Percentiles rank a stretch among this genome's conserved stretches.
Conservation (phyloP, 2,329 filamentous ascomycete genomes). For the Microdochium paspali region DNA sequence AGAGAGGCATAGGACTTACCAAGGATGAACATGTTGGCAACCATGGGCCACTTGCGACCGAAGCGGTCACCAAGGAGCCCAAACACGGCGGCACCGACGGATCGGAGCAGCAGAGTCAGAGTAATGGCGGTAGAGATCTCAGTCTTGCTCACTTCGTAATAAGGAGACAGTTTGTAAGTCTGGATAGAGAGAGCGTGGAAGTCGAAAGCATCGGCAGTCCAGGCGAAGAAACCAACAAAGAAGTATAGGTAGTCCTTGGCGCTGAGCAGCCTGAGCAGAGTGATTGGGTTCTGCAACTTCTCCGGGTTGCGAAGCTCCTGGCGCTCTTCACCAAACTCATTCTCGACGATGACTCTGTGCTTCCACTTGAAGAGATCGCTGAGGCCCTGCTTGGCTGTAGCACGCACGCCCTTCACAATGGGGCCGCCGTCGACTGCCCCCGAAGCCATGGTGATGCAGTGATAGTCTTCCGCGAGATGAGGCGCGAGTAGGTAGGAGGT, state of each 20-base stretch:
- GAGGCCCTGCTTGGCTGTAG: constrained; percentile 55
- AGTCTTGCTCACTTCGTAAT: constrained; percentile 45
- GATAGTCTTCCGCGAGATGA: too few relatives aligned
- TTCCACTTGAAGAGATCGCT: constrained; percentile 64
- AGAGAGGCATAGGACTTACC: constrained; percentile 26
- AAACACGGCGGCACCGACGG: constrained; percentile 66
- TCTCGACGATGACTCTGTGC: constrained; percentile 59
- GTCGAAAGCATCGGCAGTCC: constrained; percentile 77
- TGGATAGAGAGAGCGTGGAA: constrained; percentile 76
- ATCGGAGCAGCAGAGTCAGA: constrained; percentile 64
- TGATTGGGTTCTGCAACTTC: constrained; percentile 61
- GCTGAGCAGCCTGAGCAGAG: constrained; percentile 54
- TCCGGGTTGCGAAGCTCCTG: constrained; percentile 61
- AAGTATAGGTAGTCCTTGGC: constrained; percentile 67
- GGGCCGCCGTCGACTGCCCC: constrained; percentile 41
- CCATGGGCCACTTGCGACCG: constrained; percentile 78
- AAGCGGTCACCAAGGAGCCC: constrained; percentile 71
- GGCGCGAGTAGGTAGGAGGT: too few relatives aligned
- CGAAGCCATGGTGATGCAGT: not conserved
- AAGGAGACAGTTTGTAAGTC: constrained; percentile 57
- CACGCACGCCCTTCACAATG: constrained; percentile 53
- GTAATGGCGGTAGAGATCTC: constrained; percentile 68
- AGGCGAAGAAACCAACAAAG: constrained; percentile 62
- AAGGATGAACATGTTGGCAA: constrained; percentile 67
- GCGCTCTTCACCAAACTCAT: constrained; percentile 53